A percentile compares a stretch with the other conserved stretches of the same genome.
phyloP scores from a whole-genome alignment of 306 rosid species.

The Hippophae gyantsensis region DNA sequence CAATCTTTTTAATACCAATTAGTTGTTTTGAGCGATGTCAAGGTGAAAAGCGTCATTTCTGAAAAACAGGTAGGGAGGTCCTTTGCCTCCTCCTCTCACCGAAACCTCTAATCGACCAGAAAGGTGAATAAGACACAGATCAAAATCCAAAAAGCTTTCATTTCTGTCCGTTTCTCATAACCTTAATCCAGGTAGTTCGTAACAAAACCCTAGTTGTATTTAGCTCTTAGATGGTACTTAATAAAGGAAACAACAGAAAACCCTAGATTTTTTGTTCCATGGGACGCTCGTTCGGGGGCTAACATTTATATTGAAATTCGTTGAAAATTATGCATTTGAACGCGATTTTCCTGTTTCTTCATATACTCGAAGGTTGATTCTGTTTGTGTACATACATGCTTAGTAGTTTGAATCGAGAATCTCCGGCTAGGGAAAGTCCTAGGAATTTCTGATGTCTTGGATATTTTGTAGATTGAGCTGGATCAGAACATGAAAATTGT shows the following conservation, averaged over 20 bases:
- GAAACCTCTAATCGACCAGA: constrained; percentile 30
- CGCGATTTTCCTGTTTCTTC: constrained; percentile 11
- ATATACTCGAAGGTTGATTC: constrained; percentile 25
- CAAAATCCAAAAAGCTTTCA: constrained; percentile 9
- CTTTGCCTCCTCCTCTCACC: constrained; percentile 2
- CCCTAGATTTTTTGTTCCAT: constrained; percentile 27
- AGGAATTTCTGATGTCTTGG: constrained; percentile 15
- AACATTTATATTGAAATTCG: constrained; percentile 14
- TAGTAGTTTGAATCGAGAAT: constrained; percentile 11
- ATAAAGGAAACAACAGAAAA: constrained; percentile 7
- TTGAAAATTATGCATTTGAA: background rate
- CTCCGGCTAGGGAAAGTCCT: constrained; percentile 18
- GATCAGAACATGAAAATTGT: constrained; percentile 38
- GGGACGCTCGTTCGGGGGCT: constrained; percentile 20
- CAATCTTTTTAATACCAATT: background rate
- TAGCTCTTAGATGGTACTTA: constrained; percentile 22
- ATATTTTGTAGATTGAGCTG: constrained; percentile 36
- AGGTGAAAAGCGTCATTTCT: constrained; percentile 21
- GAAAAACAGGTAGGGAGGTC: background rate
- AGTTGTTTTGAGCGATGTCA: background rate
- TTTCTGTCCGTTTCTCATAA: constrained; percentile 5
- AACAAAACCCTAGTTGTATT: constrained; percentile 40
- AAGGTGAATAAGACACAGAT: constrained; percentile 16
- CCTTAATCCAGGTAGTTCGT: constrained; percentile 37
- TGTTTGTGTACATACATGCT: constrained; percentile 20